Evolutionary conservation across 2,329 filamentous ascomycete genomes (phyloP).

Genomic region (Verticillium nubilum): DNA sequence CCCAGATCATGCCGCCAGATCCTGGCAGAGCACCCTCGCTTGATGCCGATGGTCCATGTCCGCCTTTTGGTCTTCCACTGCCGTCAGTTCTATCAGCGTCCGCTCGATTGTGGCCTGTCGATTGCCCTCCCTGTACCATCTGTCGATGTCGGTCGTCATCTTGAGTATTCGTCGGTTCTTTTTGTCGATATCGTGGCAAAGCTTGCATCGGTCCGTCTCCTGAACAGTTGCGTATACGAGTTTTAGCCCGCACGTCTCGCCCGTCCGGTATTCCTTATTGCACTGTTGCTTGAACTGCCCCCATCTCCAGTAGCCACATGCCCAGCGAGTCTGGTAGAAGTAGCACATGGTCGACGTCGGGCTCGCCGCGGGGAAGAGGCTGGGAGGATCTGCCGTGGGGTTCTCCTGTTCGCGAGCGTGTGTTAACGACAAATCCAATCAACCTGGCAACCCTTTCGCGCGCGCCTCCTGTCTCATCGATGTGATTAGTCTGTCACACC

Average conservation of each 20-base stretch:
- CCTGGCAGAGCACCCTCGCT: slow-evolving; percentile 24
- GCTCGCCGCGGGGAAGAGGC: background rate
- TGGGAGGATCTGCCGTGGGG: background rate
- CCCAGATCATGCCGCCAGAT: background rate
- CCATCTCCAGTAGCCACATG: slow-evolving; percentile 92
- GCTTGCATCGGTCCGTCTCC: slow-evolving; percentile 64
- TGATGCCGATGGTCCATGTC: slow-evolving; percentile 36
- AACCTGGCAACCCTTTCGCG: background rate
- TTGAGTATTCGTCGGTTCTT: slow-evolving; percentile 71
- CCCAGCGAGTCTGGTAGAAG: slow-evolving; percentile 84
- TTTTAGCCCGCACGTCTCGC: slow-evolving; percentile 93
- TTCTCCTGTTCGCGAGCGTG: background rate
- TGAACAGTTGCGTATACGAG: slow-evolving; percentile 71
- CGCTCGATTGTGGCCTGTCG: slow-evolving; percentile 67
- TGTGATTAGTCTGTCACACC: background rate
- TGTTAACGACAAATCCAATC: background rate
- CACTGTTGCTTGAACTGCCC: slow-evolving; percentile 89
- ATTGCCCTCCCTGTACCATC: slow-evolving; percentile 74
- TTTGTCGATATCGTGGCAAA: slow-evolving; percentile 85
- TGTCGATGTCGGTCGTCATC: slow-evolving; percentile 67
- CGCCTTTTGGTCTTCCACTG: slow-evolving; percentile 56
- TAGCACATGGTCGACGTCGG: slow-evolving; percentile 69
- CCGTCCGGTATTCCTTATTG: slow-evolving; percentile 89
- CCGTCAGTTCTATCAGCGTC: slow-evolving; percentile 62
- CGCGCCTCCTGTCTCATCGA: background rate